Percentiles rank a stretch among this genome's conserved stretches.
Evolutionary conservation across 169 alveolate species (phyloP).

Genomic region (Plasmodium gallinaceum): DNA sequence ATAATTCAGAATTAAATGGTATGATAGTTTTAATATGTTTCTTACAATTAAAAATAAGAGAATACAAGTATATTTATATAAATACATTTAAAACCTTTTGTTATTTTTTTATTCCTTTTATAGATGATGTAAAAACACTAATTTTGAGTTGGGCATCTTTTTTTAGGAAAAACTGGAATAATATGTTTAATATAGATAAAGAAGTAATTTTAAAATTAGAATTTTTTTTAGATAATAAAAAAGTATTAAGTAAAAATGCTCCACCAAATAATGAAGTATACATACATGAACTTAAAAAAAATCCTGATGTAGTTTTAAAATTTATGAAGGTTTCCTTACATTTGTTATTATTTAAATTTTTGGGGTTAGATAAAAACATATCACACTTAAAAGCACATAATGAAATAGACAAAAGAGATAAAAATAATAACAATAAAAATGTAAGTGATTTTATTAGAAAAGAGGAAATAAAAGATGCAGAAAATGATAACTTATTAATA

Average conservation of each 20-base stretch:
- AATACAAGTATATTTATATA: not conserved
- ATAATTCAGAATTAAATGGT: slow-evolving; percentile 21
- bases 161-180: slow-evolving; percentile 50
- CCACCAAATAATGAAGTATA: slow-evolving; percentile 71
- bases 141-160: slow-evolving; percentile 58
- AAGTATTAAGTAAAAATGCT: slow-evolving; percentile 36
- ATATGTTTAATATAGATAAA: slow-evolving; percentile 46
- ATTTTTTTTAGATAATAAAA: slow-evolving; percentile 66
- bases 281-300: slow-evolving; percentile 50
- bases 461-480: slow-evolving; percentile 36
- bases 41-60: not conserved
- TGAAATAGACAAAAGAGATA: not conserved
- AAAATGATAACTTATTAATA: slow-evolving; percentile 12
- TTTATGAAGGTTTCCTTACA: slow-evolving; percentile 68
- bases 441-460: slow-evolving; percentile 4
- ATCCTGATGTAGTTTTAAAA: slow-evolving; percentile 67
- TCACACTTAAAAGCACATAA: not conserved
- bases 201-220: slow-evolving; percentile 54
- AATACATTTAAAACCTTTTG: not conserved
- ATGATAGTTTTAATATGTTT: not conserved
- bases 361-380: slow-evolving; percentile 16
- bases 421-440: not conserved
- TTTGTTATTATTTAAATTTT: slow-evolving; percentile 18
- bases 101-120: no score
- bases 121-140: slow-evolving; percentile 51